These are phyloP conservation scores for Aspergillus japonicus DNA, from an alignment of 2,329 filamentous ascomycete genomes.

Conservation along the genomic window DNA sequence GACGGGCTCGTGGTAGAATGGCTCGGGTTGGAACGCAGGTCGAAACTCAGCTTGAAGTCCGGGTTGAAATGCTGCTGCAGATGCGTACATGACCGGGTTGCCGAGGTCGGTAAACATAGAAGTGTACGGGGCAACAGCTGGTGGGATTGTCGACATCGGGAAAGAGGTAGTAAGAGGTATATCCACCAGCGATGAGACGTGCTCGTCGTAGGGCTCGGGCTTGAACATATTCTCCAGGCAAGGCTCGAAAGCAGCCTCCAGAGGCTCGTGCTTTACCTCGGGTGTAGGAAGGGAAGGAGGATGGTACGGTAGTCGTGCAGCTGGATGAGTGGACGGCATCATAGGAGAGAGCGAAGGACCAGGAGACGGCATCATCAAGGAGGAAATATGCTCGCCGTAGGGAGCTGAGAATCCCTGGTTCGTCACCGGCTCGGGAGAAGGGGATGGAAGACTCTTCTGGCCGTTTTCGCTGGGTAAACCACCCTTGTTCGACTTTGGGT, in stretches of 20 bases:
- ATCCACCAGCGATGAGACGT: conserved; percentile 10
- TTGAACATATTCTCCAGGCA: conserved; percentile 16
- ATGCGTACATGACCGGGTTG: too few relatives aligned
- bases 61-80: too few relatives aligned
- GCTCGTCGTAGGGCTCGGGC: conserved; percentile 19
- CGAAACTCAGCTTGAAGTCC: too few relatives aligned
- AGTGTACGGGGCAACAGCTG: not conserved
- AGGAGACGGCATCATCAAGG: not conserved
- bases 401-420: not conserved
- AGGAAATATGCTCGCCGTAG: not conserved
- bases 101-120: too few relatives aligned
- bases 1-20: not conserved
- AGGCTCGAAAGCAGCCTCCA: too few relatives aligned
- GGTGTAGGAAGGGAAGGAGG: conserved; percentile 12
- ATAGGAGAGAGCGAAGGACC: too few relatives aligned
- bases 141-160: conserved; percentile 5
- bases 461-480: conserved; percentile 17
- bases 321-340: not conserved
- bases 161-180: conserved; percentile 12
- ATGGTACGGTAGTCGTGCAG: not conserved
- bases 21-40: too few relatives aligned
- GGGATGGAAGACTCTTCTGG: not conserved
- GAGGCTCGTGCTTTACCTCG: conserved; percentile 14
- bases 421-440: not conserved
- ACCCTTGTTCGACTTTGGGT: conserved; percentile 21